These are phyloP conservation scores for Colletotrichum destructivum DNA, from an alignment of 2,329 filamentous ascomycete species.

Conservation along the genomic window DNA sequence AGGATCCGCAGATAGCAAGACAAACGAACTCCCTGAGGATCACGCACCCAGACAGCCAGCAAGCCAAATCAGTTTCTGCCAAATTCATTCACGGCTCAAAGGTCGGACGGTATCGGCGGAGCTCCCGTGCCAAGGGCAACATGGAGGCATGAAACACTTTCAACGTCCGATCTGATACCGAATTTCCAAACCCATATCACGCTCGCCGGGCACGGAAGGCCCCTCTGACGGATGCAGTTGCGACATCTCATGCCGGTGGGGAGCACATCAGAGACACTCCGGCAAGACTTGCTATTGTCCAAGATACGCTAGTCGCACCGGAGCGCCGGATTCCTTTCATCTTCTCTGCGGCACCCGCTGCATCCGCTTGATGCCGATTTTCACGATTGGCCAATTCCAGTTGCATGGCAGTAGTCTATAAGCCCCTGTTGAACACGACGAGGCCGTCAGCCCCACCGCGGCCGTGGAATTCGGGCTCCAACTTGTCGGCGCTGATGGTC, in stretches of 20 bases:
- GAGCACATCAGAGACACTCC: slow-evolving; percentile 9
- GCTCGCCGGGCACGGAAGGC: slow-evolving; percentile 10
- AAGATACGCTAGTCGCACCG: slow-evolving; percentile 9
- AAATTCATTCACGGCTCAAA: slow-evolving; percentile 8
- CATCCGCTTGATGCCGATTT: slow-evolving; percentile 4
- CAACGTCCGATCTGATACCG: slow-evolving; percentile 34
- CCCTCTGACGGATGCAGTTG: slow-evolving; percentile 15
- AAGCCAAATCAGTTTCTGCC: not conserved
- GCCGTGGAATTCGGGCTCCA: slow-evolving; percentile 91
- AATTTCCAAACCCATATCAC: slow-evolving; percentile 28
- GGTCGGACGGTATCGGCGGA: slow-evolving; percentile 15
- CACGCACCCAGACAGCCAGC: not conserved
- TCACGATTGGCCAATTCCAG: slow-evolving; percentile 9
- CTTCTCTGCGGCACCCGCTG: slow-evolving; percentile 1
- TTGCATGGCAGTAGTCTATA: slow-evolving; percentile 63
- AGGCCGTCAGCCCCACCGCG: slow-evolving; percentile 83
- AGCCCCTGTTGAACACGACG: slow-evolving; percentile 97
- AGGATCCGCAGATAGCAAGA: not conserved
- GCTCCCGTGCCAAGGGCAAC: slow-evolving; percentile 20
- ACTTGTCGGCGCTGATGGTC: slow-evolving; percentile 78
- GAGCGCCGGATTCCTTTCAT: not conserved
- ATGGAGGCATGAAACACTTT: slow-evolving; percentile 35
- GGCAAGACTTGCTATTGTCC: slow-evolving; percentile 12
- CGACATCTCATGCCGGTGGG: not conserved
- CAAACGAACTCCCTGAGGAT: not conserved